These are phyloP conservation scores for Colletotrichum lindemuthianum DNA, from an alignment of 2,329 filamentous ascomycete genomes.

Conservation along the genomic window DNA sequence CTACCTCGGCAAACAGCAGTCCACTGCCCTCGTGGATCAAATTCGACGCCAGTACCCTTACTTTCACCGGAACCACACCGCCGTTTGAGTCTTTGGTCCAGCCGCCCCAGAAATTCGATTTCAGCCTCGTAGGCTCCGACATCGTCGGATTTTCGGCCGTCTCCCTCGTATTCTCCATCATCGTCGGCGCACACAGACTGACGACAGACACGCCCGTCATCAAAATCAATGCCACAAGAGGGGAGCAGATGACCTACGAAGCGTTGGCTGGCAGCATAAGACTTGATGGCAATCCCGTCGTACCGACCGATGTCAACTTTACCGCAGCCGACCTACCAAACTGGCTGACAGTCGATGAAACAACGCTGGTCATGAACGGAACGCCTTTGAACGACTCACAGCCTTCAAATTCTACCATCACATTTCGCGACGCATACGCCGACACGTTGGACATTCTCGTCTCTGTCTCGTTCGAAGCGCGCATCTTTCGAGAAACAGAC, in stretches of 20 bases:
- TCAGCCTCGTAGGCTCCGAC: conserved; percentile 82
- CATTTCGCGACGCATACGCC: conserved; percentile 67
- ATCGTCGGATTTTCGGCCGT: conserved; percentile 79
- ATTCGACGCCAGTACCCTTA: conserved; percentile 73
- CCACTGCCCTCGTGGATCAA: conserved; percentile 85
- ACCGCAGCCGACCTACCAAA: conserved; percentile 64
- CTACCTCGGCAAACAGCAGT: conserved; percentile 79
- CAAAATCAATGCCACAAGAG: conserved; percentile 65
- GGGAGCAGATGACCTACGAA: conserved; percentile 61
- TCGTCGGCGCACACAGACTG: conserved; percentile 77
- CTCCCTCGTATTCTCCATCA: conserved; percentile 73
- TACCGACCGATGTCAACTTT: conserved; percentile 62
- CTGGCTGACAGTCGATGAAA: conserved; percentile 76
- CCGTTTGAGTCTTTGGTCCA: conserved; percentile 69
- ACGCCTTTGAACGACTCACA: conserved; percentile 67
- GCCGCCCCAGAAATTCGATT: conserved; percentile 76
- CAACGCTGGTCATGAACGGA: conserved; percentile 71
- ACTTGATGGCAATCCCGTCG: conserved; percentile 65
- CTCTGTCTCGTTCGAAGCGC: conserved; percentile 47
- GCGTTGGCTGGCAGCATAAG: conserved; percentile 62
- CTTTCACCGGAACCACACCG: conserved; percentile 78
- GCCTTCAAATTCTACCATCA: conserved; percentile 71
- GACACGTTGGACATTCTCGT: conserved; percentile 68
- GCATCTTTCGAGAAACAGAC: conserved; percentile 53
- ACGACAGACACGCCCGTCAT: conserved; percentile 69